A percentile compares a stretch with the other conserved stretches of the same genome.
Conservation (phyloP, 2,329 filamentous ascomycete species). For the Clarireedia monteithiana region DNA sequence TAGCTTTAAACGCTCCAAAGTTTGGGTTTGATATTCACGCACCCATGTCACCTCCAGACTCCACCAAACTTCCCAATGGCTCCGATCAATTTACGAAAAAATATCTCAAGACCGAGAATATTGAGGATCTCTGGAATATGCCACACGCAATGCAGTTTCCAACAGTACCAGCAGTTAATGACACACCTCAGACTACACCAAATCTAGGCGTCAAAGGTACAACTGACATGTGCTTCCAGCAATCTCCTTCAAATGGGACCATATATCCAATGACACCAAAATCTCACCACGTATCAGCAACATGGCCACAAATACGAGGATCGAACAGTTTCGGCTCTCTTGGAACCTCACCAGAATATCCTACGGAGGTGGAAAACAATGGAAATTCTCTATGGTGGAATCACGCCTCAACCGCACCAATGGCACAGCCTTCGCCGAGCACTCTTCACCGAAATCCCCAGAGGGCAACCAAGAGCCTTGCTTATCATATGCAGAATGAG, state of each 20-base stretch:
- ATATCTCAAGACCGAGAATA: constrained; percentile 22
- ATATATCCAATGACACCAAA: constrained; percentile 22
- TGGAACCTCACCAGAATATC: constrained; percentile 9
- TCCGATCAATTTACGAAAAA: constrained; percentile 12
- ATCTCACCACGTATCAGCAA: constrained; percentile 15
- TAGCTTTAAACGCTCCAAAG: constrained; percentile 34
- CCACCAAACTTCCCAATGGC: constrained; percentile 31
- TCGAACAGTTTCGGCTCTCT: constrained; percentile 13
- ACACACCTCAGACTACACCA: constrained; percentile 24
- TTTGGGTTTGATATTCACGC: constrained; percentile 40
- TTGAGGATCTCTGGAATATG: constrained; percentile 27
- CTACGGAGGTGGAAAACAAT: constrained; percentile 12
- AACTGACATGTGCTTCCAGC: constrained; percentile 16
- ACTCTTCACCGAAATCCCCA: constrained; percentile 21
- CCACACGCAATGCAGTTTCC: constrained; percentile 25
- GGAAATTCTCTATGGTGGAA: constrained; percentile 25
- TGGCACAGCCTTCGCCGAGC: constrained; percentile 24
- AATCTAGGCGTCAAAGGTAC: constrained; percentile 17
- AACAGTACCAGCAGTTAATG: constrained; percentile 6
- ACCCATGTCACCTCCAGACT: constrained; percentile 38
- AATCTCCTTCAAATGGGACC: constrained; percentile 11
- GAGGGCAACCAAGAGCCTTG: constrained; percentile 23
- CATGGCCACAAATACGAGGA: constrained; percentile 20
- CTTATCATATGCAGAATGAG: constrained; percentile 26
- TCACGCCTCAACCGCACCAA: constrained; percentile 20